Evolutionary conservation across 2,329 filamentous ascomycete species (phyloP).

Genomic region (Microdochium paspali): DNA sequence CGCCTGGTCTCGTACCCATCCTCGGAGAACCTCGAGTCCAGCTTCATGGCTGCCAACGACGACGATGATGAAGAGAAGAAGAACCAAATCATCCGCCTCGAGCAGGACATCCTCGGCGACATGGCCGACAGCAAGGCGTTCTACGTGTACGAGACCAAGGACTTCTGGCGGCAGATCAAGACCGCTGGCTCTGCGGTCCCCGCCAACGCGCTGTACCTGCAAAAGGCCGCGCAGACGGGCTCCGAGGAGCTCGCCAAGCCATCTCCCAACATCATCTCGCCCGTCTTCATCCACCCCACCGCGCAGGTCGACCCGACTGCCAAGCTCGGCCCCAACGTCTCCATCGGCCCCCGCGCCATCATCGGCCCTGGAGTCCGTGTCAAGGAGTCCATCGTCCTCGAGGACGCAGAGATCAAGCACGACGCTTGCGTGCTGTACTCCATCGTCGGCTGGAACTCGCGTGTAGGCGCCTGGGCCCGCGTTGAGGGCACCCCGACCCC

Average conservation of each 20-base stretch:
- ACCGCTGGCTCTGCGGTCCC: slow-evolving; percentile 94
- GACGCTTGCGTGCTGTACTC: slow-evolving; percentile 92
- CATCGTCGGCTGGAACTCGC: slow-evolving; percentile 95
- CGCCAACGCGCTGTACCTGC: slow-evolving; percentile 91
- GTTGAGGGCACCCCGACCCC: slow-evolving; percentile 92
- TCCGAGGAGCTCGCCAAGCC: slow-evolving; percentile 75
- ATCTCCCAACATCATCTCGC: slow-evolving; percentile 79
- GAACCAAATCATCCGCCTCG: slow-evolving; percentile 83
- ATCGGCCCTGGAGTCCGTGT: slow-evolving; percentile 83
- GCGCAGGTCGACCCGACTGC: slow-evolving; percentile 88
- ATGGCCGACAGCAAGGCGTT: slow-evolving; percentile 96
- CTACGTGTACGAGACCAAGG: slow-evolving; percentile 96
- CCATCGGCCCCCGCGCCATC: slow-evolving; percentile 78
- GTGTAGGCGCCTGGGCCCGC: slow-evolving; percentile 93
- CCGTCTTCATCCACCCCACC: slow-evolving; percentile 90
- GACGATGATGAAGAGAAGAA: slow-evolving; percentile 68
- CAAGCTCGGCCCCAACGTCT: slow-evolving; percentile 95
- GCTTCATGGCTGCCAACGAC: slow-evolving; percentile 41
- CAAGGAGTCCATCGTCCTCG: slow-evolving; percentile 93
- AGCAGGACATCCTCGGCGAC: slow-evolving; percentile 94
- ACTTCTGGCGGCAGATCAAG: slow-evolving; percentile 99
- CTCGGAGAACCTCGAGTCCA: slow-evolving; percentile 79
- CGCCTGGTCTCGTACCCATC: slow-evolving; percentile 92
- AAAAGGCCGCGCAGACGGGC: slow-evolving; percentile 79
- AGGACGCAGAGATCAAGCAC: slow-evolving; percentile 92